Conservation (phyloP, 2,329 filamentous ascomycete species). For the Colletotrichum sp. region DNA sequence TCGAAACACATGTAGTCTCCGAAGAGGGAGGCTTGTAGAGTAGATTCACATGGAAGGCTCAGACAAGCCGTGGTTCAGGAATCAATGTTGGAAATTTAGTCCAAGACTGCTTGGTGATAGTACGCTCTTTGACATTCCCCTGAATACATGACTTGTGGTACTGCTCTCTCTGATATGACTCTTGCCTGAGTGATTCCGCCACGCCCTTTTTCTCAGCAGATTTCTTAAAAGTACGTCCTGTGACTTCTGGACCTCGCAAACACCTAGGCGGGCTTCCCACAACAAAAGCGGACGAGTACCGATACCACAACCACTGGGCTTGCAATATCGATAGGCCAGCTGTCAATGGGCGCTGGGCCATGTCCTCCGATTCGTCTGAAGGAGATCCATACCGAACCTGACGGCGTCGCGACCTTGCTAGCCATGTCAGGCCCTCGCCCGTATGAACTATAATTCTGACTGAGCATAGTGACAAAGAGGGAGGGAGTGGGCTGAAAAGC, state of each 20-base stretch:
- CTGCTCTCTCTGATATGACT: not conserved
- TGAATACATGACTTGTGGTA: not conserved
- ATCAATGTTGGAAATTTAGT: not conserved
- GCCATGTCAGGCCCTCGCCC: not conserved
- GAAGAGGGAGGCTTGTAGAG: not conserved
- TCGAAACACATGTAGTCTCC: not conserved
- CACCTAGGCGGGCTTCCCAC: not conserved
- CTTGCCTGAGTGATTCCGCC: not conserved
- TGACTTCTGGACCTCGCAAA: not conserved
- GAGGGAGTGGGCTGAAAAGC: not conserved
- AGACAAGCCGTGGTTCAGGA: not conserved
- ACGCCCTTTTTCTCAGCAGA: not conserved
- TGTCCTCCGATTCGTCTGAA: not conserved
- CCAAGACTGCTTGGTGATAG: not conserved
- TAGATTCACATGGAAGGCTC: not conserved
- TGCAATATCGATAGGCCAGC: too few species aligned
- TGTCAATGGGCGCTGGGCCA: too few species aligned
- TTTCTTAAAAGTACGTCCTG: not conserved
- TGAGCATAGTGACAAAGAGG: not conserved
- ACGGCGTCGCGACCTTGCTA: not conserved
- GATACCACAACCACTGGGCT: not conserved
- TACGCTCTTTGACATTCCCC: not conserved
- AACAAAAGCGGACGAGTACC: not conserved
- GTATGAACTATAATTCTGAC: not conserved
- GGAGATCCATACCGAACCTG: not conserved